Conservation (phyloP, 1,284 basidiomycete species). For the Phylloporus sp. region DNA sequence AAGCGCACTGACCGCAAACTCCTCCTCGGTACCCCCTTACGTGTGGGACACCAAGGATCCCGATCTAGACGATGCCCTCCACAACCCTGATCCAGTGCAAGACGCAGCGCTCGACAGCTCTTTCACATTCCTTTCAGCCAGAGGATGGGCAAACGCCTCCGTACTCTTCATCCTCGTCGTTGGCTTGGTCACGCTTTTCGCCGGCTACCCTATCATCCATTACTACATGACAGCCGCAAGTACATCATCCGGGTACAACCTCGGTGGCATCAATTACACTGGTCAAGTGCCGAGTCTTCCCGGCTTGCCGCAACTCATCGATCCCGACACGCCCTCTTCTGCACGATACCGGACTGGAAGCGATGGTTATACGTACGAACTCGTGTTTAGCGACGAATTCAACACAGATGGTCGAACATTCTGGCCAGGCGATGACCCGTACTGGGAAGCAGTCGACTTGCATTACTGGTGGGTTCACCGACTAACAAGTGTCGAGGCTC, state of each 20-base stretch:
- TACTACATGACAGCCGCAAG: constrained; percentile 48
- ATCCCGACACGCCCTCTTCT: constrained; percentile 70
- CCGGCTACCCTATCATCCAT: constrained; percentile 82
- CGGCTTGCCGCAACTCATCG: constrained; percentile 67
- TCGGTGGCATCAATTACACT: constrained; percentile 78
- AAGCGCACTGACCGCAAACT: constrained; percentile 31
- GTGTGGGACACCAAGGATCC: constrained; percentile 78
- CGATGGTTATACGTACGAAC: constrained; percentile 79
- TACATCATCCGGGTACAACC: constrained; percentile 65
- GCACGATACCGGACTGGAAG: constrained; percentile 63
- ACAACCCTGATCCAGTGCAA: constrained; percentile 76
- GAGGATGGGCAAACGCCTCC: constrained; percentile 77
- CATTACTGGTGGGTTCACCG: constrained; percentile 67
- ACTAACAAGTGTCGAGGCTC: background rate
- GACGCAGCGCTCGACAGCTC: constrained; percentile 62
- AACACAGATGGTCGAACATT: constrained; percentile 80
- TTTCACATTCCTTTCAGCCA: constrained; percentile 70
- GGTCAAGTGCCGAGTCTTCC: constrained; percentile 75
- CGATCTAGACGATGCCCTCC: constrained; percentile 79
- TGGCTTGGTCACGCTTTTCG: constrained; percentile 74
- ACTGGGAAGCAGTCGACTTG: constrained; percentile 77
- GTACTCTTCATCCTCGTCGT: constrained; percentile 67
- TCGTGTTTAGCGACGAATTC: constrained; percentile 95
- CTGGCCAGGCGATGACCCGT: constrained; percentile 82
- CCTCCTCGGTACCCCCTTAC: constrained; percentile 65